A percentile compares a stretch with the other conserved stretches of the same genome.
Evolutionary conservation across 805 yeast species (phyloP).

Genomic region (Yarrowia keelungensis): DNA sequence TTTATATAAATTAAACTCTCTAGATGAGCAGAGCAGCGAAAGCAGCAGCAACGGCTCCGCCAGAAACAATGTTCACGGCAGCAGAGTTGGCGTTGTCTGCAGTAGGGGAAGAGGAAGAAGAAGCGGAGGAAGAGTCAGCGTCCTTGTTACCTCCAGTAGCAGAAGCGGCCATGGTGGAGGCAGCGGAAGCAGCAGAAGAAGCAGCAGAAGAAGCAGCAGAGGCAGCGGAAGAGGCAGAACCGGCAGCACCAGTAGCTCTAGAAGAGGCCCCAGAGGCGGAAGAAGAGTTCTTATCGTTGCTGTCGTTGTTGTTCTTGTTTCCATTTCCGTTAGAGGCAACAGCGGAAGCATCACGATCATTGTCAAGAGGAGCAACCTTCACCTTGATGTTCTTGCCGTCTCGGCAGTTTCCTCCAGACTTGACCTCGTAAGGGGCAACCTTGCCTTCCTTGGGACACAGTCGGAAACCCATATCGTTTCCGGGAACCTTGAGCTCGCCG

Average conservation of each 20-base stretch:
- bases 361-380: slow-evolving; percentile 9
- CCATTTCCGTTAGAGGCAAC: neutral
- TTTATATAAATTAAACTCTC: neutral
- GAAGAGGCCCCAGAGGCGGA: neutral
- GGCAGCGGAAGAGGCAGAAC: neutral
- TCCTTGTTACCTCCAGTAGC: slow-evolving; percentile 1
- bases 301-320: neutral
- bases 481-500: slow-evolving; percentile 30
- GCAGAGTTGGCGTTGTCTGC: slow-evolving; percentile 17
- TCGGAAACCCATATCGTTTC: slow-evolving; percentile 33
- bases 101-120: neutral
- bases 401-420: slow-evolving; percentile 23
- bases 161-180: slow-evolving; percentile 10
- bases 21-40: slow-evolving; percentile 30
- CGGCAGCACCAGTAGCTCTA: too few relatives aligned
- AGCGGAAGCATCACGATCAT: neutral
- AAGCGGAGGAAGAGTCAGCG: neutral
- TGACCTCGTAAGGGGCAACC: slow-evolving; percentile 25
- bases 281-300: neutral
- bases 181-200: slow-evolving; percentile 6
- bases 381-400: slow-evolving; percentile 4
- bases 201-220: neutral
- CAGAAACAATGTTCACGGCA: neutral
- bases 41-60: slow-evolving; percentile 10
- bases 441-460: slow-evolving; percentile 24